Base-by-base conservation (phyloP, 1,139 yeast genomes). In the Sugiyamaella novakii region DNA sequence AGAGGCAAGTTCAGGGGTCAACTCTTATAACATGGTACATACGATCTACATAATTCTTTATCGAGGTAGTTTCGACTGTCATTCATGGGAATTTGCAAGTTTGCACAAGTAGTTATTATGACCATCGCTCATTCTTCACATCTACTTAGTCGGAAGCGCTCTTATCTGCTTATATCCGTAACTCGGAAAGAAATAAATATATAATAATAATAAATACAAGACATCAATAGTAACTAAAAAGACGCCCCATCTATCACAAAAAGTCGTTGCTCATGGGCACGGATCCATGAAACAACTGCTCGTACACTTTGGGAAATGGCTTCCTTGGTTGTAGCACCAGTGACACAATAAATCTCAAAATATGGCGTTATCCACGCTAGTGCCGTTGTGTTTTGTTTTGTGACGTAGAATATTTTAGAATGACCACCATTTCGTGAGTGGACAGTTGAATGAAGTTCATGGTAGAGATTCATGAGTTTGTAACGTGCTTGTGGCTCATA, bases 211-310 rank as follows among this genome's bases (percentile, higher is more conserved):
- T 15, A 25, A 11, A 34, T 12, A 19, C 12, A 17, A n/a, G 11
- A n/a, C n/a, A n/a, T n/a, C n/a, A n/a, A n/a, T n/a, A n/a, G n/a
- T n/a, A n/a, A n/a, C n/a, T n/a, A 69, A 47, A 69, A 69, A 0
- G 78, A 76, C 0, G 84, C 86, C 1, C 87, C 87, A 27, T 81
- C 82, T 30, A 77, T 73, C 2, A 82, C 81, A 62, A 83, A 83
- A 29, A 83, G 59, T 30, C 83, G 65, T 40, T 76, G 76, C 53
- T 82, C 84, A 50, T 81, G 75, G 43, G 69, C 74, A 49, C 72
- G 67, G 54, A 84, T 77, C 87, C 87, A 83, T 21, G 69, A 68
- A 2, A 79, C 76, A 25, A 81, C 76, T 8, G 72, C 68, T 42
- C 73, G 71, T 22, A 84, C 81, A 47, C 82, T 77, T 25, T 67